Percentiles rank a stretch among this genome's conserved stretches.
phyloP scores from a whole-genome alignment of 169 alveolate genomes.

The Blepharisma undulans region DNA sequence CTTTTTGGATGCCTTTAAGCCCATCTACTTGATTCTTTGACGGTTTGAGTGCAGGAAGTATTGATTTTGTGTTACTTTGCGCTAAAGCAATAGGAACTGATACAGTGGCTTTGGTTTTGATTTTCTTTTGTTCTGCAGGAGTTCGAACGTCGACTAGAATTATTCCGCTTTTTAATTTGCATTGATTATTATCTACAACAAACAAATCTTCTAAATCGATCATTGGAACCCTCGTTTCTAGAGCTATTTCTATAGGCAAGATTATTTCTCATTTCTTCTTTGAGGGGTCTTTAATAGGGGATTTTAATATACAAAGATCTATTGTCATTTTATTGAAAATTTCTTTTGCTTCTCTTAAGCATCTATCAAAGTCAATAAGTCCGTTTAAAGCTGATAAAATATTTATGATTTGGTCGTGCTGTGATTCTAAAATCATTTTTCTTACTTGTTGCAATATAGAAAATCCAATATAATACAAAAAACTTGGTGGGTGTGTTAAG shows the following conservation, averaged over 20 bases:
- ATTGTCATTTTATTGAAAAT: background rate
- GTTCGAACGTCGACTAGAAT: background rate
- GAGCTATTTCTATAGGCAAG: background rate
- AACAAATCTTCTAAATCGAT: background rate
- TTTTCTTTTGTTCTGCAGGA: background rate
- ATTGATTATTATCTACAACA: background rate
- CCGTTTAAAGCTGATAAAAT: background rate
- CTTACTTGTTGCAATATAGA: background rate
- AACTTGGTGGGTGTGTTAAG: conserved; percentile 1
- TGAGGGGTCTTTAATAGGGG: background rate
- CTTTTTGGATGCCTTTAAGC: background rate
- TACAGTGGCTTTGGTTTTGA: background rate
- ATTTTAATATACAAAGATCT: background rate
- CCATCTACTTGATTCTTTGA: background rate
- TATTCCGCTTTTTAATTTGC: background rate
- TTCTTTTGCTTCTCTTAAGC: background rate
- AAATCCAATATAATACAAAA: background rate
- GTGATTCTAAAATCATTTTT: background rate
- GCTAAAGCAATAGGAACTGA: background rate
- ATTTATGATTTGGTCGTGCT: background rate
- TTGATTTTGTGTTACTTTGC: background rate
- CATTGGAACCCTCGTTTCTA: background rate
- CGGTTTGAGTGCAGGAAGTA: background rate
- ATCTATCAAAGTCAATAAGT: background rate
- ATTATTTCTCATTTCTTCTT: background rate